Evolutionary conservation across 2,329 filamentous ascomycete genomes (phyloP).

Genomic region (Ascochyta fabae): DNA sequence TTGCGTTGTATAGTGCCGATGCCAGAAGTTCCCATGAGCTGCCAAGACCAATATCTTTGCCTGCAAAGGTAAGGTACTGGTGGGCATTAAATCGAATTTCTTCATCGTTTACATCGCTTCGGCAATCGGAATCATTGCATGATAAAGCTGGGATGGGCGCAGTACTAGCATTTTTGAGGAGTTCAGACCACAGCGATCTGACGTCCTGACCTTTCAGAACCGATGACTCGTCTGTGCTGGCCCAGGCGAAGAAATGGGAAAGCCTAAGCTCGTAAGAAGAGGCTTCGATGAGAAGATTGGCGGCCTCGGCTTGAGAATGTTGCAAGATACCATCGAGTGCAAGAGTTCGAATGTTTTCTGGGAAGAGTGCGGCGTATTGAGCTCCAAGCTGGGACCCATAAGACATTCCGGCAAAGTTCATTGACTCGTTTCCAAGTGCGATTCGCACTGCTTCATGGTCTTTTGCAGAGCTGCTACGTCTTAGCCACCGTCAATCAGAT

Average conservation of each 20-base stretch:
- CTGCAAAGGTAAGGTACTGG: constrained; percentile 1
- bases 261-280: constrained; percentile 48
- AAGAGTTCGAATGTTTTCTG: constrained; percentile 51
- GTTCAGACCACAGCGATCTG: constrained; percentile 27
- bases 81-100: constrained; percentile 34
- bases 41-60: background rate
- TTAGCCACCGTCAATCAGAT: background rate
- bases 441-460: constrained; percentile 48
- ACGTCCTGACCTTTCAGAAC: constrained; percentile 39
- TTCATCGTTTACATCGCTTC: constrained; percentile 39
- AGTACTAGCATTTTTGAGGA: constrained; percentile 39
- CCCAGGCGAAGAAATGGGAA: constrained; percentile 50
- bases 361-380: constrained; percentile 55
- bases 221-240: constrained; percentile 36
- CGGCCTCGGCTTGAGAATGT: constrained; percentile 47
- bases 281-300: constrained; percentile 47
- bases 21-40: background rate
- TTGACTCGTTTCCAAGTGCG: constrained; percentile 40
- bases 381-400: constrained; percentile 56
- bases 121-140: constrained; percentile 34
- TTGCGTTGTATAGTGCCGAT: constrained; percentile 34
- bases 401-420: constrained; percentile 53
- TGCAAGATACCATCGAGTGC: constrained; percentile 56
- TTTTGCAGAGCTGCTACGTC: constrained; percentile 19
- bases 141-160: constrained; percentile 48